Conservation (phyloP, 2,329 filamentous ascomycete species). For the Chaetomium sp. region DNA sequence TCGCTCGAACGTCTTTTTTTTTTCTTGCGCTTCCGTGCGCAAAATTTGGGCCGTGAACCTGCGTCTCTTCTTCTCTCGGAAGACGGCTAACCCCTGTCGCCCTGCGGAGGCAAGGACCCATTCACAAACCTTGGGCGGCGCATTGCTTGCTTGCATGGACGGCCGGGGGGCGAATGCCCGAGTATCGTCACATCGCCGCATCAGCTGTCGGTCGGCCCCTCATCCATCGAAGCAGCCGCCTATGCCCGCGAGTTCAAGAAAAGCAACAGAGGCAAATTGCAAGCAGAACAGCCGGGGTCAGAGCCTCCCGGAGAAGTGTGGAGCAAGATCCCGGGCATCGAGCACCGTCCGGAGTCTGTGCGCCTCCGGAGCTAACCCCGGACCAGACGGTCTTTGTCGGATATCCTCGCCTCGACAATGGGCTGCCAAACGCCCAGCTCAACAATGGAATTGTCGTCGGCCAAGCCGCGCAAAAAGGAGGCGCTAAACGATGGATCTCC, state of each 20-base stretch:
- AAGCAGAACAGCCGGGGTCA: no score
- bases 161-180: slow-evolving; percentile 15
- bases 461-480: neutral
- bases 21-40: slow-evolving; percentile 20
- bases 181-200: slow-evolving; percentile 10
- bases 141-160: slow-evolving; percentile 19
- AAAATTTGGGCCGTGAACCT: slow-evolving; percentile 13
- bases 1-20: slow-evolving; percentile 8
- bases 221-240: no score
- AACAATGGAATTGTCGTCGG: slow-evolving; percentile 17
- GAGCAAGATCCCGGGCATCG: neutral
- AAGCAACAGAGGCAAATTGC: no score
- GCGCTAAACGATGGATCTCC: neutral
- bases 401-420: slow-evolving; percentile 23
- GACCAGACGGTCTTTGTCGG: slow-evolving; percentile 25
- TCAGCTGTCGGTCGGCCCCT: slow-evolving; percentile 14
- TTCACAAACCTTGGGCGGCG: neutral
- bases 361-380: slow-evolving; percentile 21
- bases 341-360: slow-evolving; percentile 25
- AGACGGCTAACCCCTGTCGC: slow-evolving; percentile 14
- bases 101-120: slow-evolving; percentile 17
- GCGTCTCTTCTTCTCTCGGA: slow-evolving; percentile 18
- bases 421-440: slow-evolving; percentile 20
- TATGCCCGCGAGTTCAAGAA: no score
- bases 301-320: neutral